These are phyloP conservation scores for Penicillium sp. DNA, from an alignment of 2,329 filamentous ascomycete species.

Conservation along the genomic window DNA sequence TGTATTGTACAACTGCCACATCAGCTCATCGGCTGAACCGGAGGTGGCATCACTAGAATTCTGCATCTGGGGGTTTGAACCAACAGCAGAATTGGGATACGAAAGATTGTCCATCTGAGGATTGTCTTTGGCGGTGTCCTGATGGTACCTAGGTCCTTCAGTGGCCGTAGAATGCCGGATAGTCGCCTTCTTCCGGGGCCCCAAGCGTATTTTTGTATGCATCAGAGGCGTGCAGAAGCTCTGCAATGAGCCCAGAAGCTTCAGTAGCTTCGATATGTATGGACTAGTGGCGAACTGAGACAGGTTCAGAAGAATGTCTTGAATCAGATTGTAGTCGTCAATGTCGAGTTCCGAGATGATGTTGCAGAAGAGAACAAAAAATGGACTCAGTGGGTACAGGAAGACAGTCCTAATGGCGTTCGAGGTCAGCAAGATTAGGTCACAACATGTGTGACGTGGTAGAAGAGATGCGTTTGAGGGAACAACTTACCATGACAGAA, in stretches of 20 bases:
- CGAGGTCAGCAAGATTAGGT: too few relatives aligned
- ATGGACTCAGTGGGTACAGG: conserved; percentile 23
- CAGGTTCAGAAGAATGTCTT: conserved; percentile 16
- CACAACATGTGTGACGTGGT: too few relatives aligned
- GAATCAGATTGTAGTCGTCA: conserved; percentile 21
- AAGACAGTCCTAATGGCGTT: conserved; percentile 13
- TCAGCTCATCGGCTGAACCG: conserved; percentile 16
- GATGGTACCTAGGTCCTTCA: background rate
- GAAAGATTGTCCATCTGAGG: background rate
- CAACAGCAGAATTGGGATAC: background rate
- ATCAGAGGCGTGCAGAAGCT: conserved; percentile 14
- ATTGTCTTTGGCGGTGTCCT: background rate
- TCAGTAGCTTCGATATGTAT: conserved; percentile 18
- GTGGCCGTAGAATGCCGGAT: conserved; percentile 9
- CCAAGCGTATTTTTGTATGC: conserved; percentile 10
- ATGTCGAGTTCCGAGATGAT: conserved; percentile 21
- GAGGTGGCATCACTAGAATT: background rate
- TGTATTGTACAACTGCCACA: conserved; percentile 26
- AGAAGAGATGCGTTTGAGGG: background rate
- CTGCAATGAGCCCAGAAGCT: conserved; percentile 16
- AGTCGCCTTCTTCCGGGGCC: conserved; percentile 4
- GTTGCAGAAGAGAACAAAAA: conserved; percentile 28
- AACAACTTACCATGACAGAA: conserved; percentile 17
- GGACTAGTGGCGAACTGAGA: conserved; percentile 19
- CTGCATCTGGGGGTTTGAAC: conserved; percentile 1